Evolutionary conservation across 2,329 filamentous ascomycete genomes (phyloP), one percentile per base, ranked within the genome.

Genomic region (Calonectria fujianensis): DNA sequence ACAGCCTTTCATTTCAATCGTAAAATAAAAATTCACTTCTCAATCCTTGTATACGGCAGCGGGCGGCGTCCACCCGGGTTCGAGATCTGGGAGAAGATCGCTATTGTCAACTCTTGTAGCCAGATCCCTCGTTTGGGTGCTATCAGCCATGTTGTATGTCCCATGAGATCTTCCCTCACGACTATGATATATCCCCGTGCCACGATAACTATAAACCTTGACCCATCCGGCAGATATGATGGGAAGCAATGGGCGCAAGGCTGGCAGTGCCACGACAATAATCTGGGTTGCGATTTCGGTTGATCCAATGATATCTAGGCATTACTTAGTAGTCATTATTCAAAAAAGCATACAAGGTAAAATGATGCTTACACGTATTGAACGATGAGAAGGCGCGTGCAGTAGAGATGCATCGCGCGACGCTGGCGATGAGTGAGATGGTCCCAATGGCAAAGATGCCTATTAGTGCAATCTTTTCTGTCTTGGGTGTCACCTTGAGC

Each of bases 251-350:
- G 57, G 57, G 13, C 57, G 57, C 24, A 63, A 37, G 24, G 57
- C 57, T 10, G 57, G 57, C 8, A 63, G 16, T 41, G 35, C 39
- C 27, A 41, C 57, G 8, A 63, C 35, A 14, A 61, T 27, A 4
- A 61, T 61, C 11, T 61, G 57, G 32, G 20, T 39, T 16, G 57
- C 35, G n/a, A 61, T 61, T 35, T 61, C 57, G 9, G 57, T 37
- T 39, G 57, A 61, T 29, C 35, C 57, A 41, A 61, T 63, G 8
- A 41, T 63, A 24, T 63, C 35, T 41, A 6, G 2, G 4, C 9
- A 6, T 11, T 41, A 11, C 10, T 39, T 41, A 63, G 39, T 11
- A 41, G 57, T 41, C 10, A n/a, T 48, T 48, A 24, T 13, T 24
- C 45, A 41, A 27, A 63, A 20, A 20, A 9, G 20, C 31, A 29